phyloP scores from a whole-genome alignment of 306 rosid genomes.

The Trifolium dubium region DNA sequence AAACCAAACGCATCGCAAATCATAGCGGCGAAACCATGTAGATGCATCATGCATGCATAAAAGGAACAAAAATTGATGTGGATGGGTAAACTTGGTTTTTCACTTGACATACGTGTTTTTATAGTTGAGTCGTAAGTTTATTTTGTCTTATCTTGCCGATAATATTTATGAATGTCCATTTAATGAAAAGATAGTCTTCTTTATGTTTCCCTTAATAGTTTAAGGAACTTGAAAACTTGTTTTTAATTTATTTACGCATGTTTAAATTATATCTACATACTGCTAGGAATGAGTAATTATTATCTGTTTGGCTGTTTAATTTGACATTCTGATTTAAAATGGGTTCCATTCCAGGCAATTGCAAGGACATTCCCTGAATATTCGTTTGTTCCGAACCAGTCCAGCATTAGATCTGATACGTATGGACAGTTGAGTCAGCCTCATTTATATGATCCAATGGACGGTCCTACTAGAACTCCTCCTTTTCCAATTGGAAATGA shows the following conservation, averaged over 20 bases:
- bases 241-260: not conserved
- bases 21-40: no score
- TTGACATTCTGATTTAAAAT: constrained; percentile 47
- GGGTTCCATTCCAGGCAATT: constrained; percentile 64
- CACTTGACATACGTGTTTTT: constrained; percentile 20
- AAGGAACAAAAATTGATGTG: constrained; percentile 5
- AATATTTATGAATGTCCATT: not conserved
- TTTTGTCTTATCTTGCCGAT: constrained; percentile 25
- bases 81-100: constrained; percentile 18
- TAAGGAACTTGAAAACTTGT: constrained; percentile 3
- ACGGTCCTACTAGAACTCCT: constrained; percentile 73
- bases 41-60: constrained; percentile 3
- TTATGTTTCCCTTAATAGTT: constrained; percentile 23
- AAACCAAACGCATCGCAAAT: no score
- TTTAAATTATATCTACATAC: constrained; percentile 10
- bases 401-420: constrained; percentile 63
- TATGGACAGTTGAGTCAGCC: constrained; percentile 72
- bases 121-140: constrained; percentile 9
- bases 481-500: constrained; percentile 70
- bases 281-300: constrained; percentile 6
- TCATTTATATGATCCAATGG: constrained; percentile 70
- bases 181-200: not conserved
- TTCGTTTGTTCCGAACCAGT: constrained; percentile 69
- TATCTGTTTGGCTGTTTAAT: constrained; percentile 33
- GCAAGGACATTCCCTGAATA: constrained; percentile 74